phyloP scores from a whole-genome alignment of 441 rosid species.

The California macrophylla region DNA sequence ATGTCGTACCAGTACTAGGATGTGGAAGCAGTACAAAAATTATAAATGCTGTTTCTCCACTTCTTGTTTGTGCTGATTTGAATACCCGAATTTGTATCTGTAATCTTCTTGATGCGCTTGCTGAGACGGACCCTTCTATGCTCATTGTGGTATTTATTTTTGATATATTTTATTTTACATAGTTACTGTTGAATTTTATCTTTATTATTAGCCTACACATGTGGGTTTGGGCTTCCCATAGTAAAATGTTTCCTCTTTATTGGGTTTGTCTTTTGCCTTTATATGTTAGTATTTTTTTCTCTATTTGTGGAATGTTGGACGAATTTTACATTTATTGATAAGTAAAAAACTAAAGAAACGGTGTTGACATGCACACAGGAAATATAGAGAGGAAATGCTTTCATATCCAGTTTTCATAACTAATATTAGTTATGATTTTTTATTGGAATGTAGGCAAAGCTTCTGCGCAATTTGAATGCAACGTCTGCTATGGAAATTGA shows the following conservation, averaged over 20 bases:
- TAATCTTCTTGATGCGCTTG: constrained; percentile 63
- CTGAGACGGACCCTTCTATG: constrained; percentile 56
- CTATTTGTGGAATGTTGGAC: neutral
- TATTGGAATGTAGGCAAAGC: constrained; percentile 54
- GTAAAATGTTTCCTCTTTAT: neutral
- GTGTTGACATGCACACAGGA: neutral
- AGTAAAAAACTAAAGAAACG: neutral
- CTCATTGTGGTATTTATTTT: constrained; percentile 46
- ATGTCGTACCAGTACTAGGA: constrained; percentile 42
- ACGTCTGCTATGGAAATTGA: constrained; percentile 62
- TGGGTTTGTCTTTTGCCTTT: neutral
- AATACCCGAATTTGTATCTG: constrained; percentile 58
- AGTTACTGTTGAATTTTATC: neutral
- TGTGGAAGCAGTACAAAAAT: constrained; percentile 38
- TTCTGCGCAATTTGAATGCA: constrained; percentile 55
- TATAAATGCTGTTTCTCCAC: constrained; percentile 52
- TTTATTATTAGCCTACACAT: neutral
- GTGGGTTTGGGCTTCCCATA: neutral
- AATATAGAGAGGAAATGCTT: neutral
- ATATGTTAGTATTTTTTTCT: neutral
- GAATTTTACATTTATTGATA: no score
- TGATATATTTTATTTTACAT: neutral
- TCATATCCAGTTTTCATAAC: neutral
- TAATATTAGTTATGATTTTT: constrained; percentile 12
- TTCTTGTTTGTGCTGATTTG: constrained; percentile 53